phyloP scores from a whole-genome alignment of 768 basidiomycete genomes.

The Leccinum rimulosum region DNA sequence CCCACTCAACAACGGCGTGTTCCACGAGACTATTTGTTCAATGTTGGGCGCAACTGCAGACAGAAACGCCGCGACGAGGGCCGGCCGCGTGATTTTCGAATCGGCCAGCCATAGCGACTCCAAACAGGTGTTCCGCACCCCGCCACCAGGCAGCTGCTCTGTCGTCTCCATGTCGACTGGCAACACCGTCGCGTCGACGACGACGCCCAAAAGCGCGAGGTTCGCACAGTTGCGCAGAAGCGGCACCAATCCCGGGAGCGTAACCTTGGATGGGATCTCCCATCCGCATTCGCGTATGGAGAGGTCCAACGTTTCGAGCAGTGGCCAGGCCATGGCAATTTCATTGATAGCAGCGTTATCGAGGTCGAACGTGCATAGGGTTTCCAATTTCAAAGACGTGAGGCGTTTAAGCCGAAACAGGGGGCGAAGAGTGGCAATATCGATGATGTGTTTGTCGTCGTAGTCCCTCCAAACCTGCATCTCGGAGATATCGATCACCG shows the following conservation, averaged over 20 bases:
- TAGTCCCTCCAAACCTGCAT: constrained; percentile 31
- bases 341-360: constrained; percentile 25
- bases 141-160: constrained; percentile 14
- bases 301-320: constrained; percentile 27
- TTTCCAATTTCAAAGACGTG: constrained; percentile 26
- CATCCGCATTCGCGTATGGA: constrained; percentile 30
- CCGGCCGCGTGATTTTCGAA: constrained; percentile 26
- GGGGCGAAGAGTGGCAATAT: constrained; percentile 23
- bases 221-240: constrained; percentile 24
- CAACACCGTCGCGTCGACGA: constrained; percentile 26
- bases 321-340: constrained; percentile 28
- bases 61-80: constrained; percentile 27
- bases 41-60: constrained; percentile 31
- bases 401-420: constrained; percentile 25
- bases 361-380: constrained; percentile 26
- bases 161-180: constrained; percentile 5
- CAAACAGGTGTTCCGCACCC: constrained; percentile 24
- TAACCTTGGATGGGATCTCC: constrained; percentile 30
- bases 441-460: constrained; percentile 30
- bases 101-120: constrained; percentile 30
- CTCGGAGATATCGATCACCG: constrained; percentile 28
- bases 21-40: constrained; percentile 30
- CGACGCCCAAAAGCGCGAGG: constrained; percentile 26
- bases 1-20: constrained; percentile 28
- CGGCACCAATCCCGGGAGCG: constrained; percentile 22